Evolutionary conservation across 805 yeast genomes (phyloP), one percentile per base, ranked within the genome.

Genomic region (Jamesozyma jinghongensis): DNA sequence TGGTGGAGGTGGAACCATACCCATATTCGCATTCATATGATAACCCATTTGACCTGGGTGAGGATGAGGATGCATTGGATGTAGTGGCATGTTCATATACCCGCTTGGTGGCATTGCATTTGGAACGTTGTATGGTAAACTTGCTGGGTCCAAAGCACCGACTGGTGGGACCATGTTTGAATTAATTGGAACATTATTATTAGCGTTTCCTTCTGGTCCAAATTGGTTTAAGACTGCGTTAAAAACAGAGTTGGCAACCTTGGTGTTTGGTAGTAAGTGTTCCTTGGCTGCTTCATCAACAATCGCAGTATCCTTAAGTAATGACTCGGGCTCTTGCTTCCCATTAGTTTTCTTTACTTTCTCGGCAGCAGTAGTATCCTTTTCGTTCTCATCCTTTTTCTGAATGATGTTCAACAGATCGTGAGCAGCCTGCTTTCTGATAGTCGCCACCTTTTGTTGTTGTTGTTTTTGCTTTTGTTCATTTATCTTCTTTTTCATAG

Each of bases 351-450:
- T 8, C 39, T n/a, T 14, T 10, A 3, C 22, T 35, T 36, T 19
- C 25, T 36, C 22, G 8, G 27, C 35, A 19, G 26, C 40, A 17
- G 37, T 35, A 12, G 44, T 35, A 26, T 22, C 41, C 13, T 41
- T 34, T 14, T 37, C 44, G 19, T 38, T 34, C 16, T 38, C 44
- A 7, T 48, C 51, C 25, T 47, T 44, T n/a, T 63, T 63, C 49
- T 72, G 71, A 44, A 75, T 65, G 40, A 69, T 54, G 7, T 67
- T 61, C 42, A 74, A 56, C 20, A 75, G 57, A 36, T 72, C 77
- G 39, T 67, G 66, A 5, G 68, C 57, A 27, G 56, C 55, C 50
- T 62, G 56, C 25, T 60, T 57, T 51, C 53, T 57, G 35, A 50
- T 46, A 32, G 41, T 48, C 38, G 54, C 56, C 45, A 52, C 52